Evolutionary conservation across 768 basidiomycete species (phyloP).

Genomic region (Suillus hirtellus): DNA sequence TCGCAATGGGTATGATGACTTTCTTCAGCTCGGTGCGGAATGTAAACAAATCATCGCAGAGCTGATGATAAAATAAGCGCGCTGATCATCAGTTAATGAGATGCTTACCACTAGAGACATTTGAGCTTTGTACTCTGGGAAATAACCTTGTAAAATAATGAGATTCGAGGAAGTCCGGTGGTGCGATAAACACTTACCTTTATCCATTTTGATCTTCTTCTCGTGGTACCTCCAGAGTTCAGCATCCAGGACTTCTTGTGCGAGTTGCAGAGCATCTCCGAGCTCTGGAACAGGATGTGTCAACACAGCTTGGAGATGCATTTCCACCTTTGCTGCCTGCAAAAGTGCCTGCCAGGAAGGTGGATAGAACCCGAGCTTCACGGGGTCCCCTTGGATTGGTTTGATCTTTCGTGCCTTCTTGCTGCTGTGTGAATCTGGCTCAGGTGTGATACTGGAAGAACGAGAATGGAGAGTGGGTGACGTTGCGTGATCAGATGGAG

Average conservation of each 20-base stretch:
- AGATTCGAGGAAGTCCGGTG: not conserved
- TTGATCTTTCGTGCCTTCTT: not conserved
- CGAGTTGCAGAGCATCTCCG: not conserved
- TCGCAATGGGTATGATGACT: not conserved
- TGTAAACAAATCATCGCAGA: not conserved
- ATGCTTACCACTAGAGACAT: not conserved
- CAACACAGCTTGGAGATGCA: not conserved
- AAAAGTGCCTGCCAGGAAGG: not conserved
- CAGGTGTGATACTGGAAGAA: no score
- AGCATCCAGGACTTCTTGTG: not conserved
- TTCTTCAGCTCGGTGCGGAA: not conserved
- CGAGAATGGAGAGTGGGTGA: no score
- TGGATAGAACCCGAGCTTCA: not conserved
- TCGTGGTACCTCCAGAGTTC: not conserved
- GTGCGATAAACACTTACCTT: not conserved
- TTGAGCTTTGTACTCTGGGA: not conserved
- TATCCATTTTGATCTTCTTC: not conserved
- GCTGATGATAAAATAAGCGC: not conserved
- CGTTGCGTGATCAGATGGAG: no score
- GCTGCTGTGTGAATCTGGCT: not conserved
- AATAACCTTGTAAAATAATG: not conserved
- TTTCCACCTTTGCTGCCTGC: not conserved
- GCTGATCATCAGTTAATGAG: not conserved
- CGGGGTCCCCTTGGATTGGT: not conserved
- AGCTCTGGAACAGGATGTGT: not conserved